phyloP scores from a whole-genome alignment of 257 asterid genomes.

The Gardenia jasminoides region DNA sequence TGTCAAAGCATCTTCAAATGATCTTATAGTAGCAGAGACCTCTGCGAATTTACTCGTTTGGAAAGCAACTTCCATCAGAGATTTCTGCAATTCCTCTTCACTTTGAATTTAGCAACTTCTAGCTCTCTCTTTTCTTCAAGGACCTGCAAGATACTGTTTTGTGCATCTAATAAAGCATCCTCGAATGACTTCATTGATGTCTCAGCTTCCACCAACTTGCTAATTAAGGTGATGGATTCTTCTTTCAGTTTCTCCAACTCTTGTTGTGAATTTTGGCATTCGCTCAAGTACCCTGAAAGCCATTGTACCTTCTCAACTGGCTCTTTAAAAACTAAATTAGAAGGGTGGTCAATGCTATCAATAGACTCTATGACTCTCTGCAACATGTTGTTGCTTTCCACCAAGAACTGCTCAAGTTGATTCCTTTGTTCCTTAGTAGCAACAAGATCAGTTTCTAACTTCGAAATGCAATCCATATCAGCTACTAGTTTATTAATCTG shows the following conservation, averaged over 20 bases:
- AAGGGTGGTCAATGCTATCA: constrained; percentile 57
- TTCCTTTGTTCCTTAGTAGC: constrained; percentile 47
- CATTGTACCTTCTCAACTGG: constrained; percentile 76
- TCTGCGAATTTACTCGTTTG: constrained; percentile 53
- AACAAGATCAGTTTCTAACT: constrained; percentile 56
- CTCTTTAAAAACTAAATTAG: constrained; percentile 48
- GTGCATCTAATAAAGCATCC: constrained; percentile 57
- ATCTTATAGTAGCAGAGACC: constrained; percentile 38
- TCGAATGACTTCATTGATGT: constrained; percentile 44
- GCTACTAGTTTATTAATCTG: constrained; percentile 51
- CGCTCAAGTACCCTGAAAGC: constrained; percentile 50
- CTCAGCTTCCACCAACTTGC: constrained; percentile 52
- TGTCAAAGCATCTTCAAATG: constrained; percentile 28
- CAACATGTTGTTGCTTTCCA: constrained; percentile 65
- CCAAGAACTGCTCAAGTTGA: constrained; percentile 66
- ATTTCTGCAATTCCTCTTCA: constrained; percentile 65
- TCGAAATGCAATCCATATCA: constrained; percentile 56
- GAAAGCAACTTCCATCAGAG: constrained; percentile 49
- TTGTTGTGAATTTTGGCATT: constrained; percentile 49
- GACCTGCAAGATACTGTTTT: constrained; percentile 50
- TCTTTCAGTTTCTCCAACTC: constrained; percentile 58
- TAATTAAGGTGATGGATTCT: constrained; percentile 46
- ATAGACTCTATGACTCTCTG: constrained; percentile 64
- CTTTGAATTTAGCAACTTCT: constrained; percentile 49
- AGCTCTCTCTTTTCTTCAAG: constrained; percentile 67